phyloP scores from a whole-genome alignment of 2,329 filamentous ascomycete species.

The Clonostachys sp. region DNA sequence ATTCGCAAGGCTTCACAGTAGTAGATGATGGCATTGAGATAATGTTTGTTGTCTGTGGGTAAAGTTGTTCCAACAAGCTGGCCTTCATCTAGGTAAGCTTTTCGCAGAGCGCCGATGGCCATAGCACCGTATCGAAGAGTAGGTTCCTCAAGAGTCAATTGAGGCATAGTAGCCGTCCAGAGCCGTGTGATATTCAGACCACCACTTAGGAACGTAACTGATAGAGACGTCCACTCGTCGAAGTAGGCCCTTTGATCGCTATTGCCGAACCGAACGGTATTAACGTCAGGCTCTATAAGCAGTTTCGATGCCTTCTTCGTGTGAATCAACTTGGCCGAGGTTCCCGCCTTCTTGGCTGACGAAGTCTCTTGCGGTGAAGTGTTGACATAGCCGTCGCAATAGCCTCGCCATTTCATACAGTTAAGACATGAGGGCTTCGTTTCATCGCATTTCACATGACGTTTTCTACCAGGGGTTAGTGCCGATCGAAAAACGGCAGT shows the following conservation, averaged over 20 bases:
- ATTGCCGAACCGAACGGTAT: slow-evolving; percentile 24
- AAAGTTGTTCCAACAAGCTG: slow-evolving; percentile 8
- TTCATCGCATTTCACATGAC: slow-evolving; percentile 37
- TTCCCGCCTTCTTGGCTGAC: slow-evolving; percentile 1
- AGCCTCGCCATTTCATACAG: slow-evolving; percentile 33
- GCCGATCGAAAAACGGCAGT: not conserved
- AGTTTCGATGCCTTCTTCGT: slow-evolving; percentile 20
- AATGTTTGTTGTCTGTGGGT: slow-evolving; percentile 24
- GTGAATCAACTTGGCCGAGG: slow-evolving; percentile 18
- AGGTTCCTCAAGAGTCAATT: slow-evolving; percentile 28
- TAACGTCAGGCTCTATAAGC: slow-evolving; percentile 23
- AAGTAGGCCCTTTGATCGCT: slow-evolving; percentile 28
- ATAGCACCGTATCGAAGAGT: slow-evolving; percentile 31
- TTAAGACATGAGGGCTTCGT: slow-evolving; percentile 32
- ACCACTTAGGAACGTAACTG: slow-evolving; percentile 26
- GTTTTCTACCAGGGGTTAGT: slow-evolving; percentile 17
- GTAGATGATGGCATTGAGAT: slow-evolving; percentile 31
- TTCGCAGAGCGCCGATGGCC: slow-evolving; percentile 31
- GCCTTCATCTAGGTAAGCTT: slow-evolving; percentile 18
- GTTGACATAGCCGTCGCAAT: slow-evolving; percentile 27
- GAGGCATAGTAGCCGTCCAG: slow-evolving; percentile 33
- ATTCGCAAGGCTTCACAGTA: slow-evolving; percentile 34
- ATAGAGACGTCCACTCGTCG: slow-evolving; percentile 28
- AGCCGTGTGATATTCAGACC: slow-evolving; percentile 22
- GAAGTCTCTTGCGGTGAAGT: slow-evolving; percentile 4